Base-by-base conservation (phyloP, 345 rosid species). In the Bruguiera sexangula region DNA sequence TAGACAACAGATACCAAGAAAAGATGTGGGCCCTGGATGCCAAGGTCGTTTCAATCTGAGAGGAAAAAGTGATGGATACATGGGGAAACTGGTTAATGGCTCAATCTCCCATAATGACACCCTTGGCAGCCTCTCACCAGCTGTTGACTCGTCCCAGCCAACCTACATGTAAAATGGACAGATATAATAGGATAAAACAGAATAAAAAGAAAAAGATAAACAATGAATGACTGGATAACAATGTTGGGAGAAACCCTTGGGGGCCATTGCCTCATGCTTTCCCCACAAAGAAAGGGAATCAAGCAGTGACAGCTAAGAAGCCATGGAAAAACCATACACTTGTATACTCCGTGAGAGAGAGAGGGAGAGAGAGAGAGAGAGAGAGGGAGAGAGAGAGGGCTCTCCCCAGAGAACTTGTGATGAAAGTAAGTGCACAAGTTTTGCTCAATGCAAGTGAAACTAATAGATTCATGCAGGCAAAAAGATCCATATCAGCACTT, bases 141-240 rank as follows among this genome's bases (percentile, higher is more conserved):
- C 85, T 6, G 95, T 84, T 64, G 95, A 89, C 74, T 89, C 95
- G 76, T 89, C 95, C 95, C 95, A 89, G 31, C 91, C 91, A 76
- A 89, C 95, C 95, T 89, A 74, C 72, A 84, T 48, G 21, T n/a
- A 56, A 46, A 58, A 13, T 13, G 0, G 50, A 43, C 15, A 13
- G 5, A 13, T 0, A 13, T 3, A 15, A 43, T 43, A 43, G 19
- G 50, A 43, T 43, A 34, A 43, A 11, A 43, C 5, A 3, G 18
- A 13, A 13, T 13, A 43, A 13, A 43, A 43, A 3, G 18, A 10
- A 9, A 13, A 43, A 15, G 1, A 43, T 0, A 43, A 43, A 13
- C 50, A 43, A 15, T 13, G 50, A 43, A 43, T 13, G 18, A 13
- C 50, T 43, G 19, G 50, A 3, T 13, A 43, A 43, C 50, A 13